Percentiles rank a stretch among this genome's conserved stretches.
These are phyloP conservation scores for Dactylellina cionopaga DNA, from an alignment of 2,329 filamentous ascomycete species.

Conservation along the genomic window DNA sequence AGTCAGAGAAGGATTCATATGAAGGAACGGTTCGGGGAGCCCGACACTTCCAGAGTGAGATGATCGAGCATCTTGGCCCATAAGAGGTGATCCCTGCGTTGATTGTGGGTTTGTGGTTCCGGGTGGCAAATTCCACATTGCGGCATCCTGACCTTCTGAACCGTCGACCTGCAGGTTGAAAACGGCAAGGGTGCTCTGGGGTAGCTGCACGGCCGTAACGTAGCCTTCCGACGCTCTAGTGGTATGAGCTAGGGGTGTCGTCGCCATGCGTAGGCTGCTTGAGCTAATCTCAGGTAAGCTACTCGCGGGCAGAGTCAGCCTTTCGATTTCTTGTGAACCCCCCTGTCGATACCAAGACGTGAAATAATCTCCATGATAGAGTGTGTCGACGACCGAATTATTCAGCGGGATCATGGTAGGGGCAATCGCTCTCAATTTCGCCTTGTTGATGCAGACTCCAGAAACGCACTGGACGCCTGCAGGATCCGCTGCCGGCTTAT, in stretches of 20 bases:
- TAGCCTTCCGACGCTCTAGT: constrained; percentile 37
- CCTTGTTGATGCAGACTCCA: constrained; percentile 44
- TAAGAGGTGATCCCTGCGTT: constrained; percentile 47
- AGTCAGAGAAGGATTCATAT: constrained; percentile 28
- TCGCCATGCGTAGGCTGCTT: constrained; percentile 44
- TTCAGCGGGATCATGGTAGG: constrained; percentile 50
- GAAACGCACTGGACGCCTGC: constrained; percentile 36
- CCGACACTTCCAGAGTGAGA: constrained; percentile 44
- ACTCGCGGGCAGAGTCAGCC: constrained; percentile 47
- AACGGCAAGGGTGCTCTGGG: constrained; percentile 44
- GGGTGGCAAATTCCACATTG: constrained; percentile 50
- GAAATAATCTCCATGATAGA: constrained; percentile 51
- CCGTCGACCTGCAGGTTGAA: constrained; percentile 50
- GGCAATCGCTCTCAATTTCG: constrained; percentile 34
- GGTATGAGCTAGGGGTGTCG: constrained; percentile 29
- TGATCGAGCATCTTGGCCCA: constrained; percentile 42
- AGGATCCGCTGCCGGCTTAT: constrained; percentile 2
- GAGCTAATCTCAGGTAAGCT: constrained; percentile 52
- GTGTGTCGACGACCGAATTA: constrained; percentile 47
- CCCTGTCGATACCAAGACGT: constrained; percentile 46
- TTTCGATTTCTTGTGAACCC: constrained; percentile 51
- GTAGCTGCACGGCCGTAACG: constrained; percentile 47
- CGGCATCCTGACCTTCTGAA: constrained; percentile 44
- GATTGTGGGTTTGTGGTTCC: constrained; percentile 14
- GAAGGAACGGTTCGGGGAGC: constrained; percentile 41